Conservation (phyloP, 805 yeast genomes). For the Wickerhamiella azyma region DNA sequence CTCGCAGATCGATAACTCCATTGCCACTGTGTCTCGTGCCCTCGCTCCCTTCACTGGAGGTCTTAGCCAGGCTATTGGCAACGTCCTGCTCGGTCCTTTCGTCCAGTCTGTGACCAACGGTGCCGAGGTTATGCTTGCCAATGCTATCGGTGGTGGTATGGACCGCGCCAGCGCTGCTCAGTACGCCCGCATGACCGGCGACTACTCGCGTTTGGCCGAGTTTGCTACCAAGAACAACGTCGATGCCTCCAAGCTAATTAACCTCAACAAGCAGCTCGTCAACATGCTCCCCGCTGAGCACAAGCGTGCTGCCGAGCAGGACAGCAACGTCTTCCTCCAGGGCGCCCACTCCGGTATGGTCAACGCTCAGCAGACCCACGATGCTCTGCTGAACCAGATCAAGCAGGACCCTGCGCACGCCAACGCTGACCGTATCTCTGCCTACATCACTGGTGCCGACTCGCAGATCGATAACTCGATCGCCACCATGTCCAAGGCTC, state of each 20-base stretch:
- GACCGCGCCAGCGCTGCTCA: conserved; percentile 12
- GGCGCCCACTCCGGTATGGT: no score
- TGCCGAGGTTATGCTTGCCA: conserved; percentile 21
- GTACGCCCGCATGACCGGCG: conserved; percentile 14
- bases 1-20: conserved; percentile 23
- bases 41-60: conserved; percentile 16
- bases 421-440: no score
- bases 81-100: conserved; percentile 20
- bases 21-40: conserved; percentile 15
- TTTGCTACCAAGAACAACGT: conserved; percentile 14
- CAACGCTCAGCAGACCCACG: no score
- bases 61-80: conserved; percentile 13
- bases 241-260: conserved; percentile 10
- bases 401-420: no score
- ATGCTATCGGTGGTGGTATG: conserved; percentile 16
- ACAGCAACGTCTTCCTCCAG: conserved; percentile 11
- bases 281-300: conserved; percentile 8
- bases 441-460: no score
- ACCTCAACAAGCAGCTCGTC: conserved; percentile 14
- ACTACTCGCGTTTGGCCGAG: conserved; percentile 14
- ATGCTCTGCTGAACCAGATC: no score
- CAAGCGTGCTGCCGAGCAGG: conserved; percentile 5
- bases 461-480: no score
- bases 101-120: conserved; percentile 24
- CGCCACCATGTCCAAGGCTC: no score